Conservation (phyloP, 768 basidiomycete genomes). For the Amanita pseudoporphyria region DNA sequence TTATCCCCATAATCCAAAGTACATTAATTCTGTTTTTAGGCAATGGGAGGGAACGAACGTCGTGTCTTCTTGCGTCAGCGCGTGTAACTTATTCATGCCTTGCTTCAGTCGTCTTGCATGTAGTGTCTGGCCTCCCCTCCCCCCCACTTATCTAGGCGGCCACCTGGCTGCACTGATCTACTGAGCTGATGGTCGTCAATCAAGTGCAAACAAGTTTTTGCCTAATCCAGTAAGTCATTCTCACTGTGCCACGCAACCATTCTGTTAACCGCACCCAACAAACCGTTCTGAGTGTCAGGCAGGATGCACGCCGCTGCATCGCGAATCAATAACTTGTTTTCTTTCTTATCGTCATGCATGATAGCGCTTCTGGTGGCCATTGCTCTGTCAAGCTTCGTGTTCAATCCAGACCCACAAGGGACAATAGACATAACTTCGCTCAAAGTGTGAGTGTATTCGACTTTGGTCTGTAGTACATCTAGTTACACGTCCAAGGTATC, state of each 20-base stretch:
- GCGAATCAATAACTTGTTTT: conserved; percentile 65
- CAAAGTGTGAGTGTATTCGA: conserved; percentile 55
- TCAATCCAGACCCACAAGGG: conserved; percentile 49
- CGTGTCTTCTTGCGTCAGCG: too few relatives aligned
- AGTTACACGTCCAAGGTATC: conserved; percentile 25
- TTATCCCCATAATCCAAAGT: too few relatives aligned
- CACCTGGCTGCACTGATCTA: too few relatives aligned
- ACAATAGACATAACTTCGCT: conserved; percentile 50
- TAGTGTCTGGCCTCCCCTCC: too few relatives aligned
- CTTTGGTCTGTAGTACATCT: neutral
- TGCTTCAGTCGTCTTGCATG: too few relatives aligned
- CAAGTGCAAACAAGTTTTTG: neutral
- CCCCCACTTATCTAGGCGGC: too few relatives aligned
- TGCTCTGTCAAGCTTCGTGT: conserved; percentile 63
- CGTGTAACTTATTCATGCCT: too few relatives aligned
- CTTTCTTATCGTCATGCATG: conserved; percentile 63
- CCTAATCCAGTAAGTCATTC: neutral
- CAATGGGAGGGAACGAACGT: too few relatives aligned
- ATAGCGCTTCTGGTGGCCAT: conserved; percentile 65
- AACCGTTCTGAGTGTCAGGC: neutral
- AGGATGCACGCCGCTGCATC: conserved; percentile 64
- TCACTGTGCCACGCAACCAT: too few relatives aligned
- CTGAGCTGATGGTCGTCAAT: too few relatives aligned
- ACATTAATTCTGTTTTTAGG: too few relatives aligned
- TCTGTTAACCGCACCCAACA: too few relatives aligned